Evolutionary conservation across 1,139 yeast species (phyloP).

Genomic region (Lipomyces yarrowii): DNA sequence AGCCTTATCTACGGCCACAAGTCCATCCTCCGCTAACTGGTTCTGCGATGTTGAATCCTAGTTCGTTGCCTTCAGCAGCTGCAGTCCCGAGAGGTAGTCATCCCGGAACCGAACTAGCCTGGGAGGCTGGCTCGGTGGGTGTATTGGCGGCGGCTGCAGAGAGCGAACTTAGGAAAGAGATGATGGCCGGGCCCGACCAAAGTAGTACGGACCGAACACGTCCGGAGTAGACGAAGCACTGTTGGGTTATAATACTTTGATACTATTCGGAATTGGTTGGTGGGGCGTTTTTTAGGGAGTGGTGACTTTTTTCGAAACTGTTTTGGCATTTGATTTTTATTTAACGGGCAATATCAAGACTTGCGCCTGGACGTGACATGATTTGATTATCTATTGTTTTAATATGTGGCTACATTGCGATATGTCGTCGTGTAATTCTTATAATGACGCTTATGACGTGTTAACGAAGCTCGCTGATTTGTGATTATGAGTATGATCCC

Average conservation of each 20-base stretch:
- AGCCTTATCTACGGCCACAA: constrained; percentile 29
- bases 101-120: constrained; percentile 18
- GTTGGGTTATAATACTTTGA: neutral
- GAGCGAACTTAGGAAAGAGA: constrained; percentile 20
- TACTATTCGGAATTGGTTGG: neutral
- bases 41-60: constrained; percentile 15
- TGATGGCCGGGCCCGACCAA: neutral
- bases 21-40: constrained; percentile 15
- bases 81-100: constrained; percentile 2
- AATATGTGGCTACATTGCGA: neutral
- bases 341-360: neutral
- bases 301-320: neutral
- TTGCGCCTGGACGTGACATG: neutral
- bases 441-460: neutral
- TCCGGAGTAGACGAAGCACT: neutral
- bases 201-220: neutral
- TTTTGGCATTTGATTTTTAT: neutral
- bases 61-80: neutral
- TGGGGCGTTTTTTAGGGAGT: neutral
- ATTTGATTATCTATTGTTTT: neutral
- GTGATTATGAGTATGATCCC: neutral
- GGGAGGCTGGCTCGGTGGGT: constrained; percentile 30
- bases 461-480: neutral
- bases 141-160: constrained; percentile 31
- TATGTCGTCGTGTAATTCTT: neutral